Conservation (phyloP, 495 filamentous ascomycete species). For the Trichoderma asperelloides region DNA sequence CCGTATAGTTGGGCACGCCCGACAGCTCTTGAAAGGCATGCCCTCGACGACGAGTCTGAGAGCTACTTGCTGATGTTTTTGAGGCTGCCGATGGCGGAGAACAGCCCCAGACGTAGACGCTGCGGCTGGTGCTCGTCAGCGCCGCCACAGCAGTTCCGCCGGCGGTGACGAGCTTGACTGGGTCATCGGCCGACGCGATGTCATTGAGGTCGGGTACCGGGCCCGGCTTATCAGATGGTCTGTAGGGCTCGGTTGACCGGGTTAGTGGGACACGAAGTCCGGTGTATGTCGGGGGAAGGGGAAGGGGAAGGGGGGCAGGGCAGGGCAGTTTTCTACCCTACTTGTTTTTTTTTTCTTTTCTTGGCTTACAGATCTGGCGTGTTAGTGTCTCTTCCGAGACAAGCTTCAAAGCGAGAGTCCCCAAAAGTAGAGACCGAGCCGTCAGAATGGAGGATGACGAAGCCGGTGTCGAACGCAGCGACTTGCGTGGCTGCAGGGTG, state of each 20-base stretch:
- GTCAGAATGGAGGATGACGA: constrained; percentile 39
- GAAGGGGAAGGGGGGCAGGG: background rate
- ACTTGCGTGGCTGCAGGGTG: constrained; percentile 32
- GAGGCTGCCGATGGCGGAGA: constrained; percentile 11
- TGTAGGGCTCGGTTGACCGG: constrained; percentile 8
- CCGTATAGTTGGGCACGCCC: constrained; percentile 23
- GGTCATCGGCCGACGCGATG: constrained; percentile 33
- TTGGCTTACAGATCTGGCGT: constrained; percentile 21
- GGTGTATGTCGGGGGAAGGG: background rate
- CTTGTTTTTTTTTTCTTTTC: too few species aligned
- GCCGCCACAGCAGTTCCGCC: constrained; percentile 50
- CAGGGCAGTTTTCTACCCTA: too few species aligned
- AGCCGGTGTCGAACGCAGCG: constrained; percentile 40
- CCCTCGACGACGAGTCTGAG: background rate
- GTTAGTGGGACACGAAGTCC: background rate
- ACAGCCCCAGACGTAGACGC: constrained; percentile 59
- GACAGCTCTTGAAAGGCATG: constrained; percentile 19
- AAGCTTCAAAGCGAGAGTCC: constrained; percentile 43
- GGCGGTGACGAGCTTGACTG: constrained; percentile 42
- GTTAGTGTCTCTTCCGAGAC: constrained; percentile 34
- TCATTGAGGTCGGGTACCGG: constrained; percentile 39
- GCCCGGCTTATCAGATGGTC: constrained; percentile 33
- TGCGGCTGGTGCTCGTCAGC: constrained; percentile 40
- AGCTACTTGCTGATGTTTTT: background rate
- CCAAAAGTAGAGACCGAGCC: constrained; percentile 52